These are phyloP conservation scores for Colletotrichum simmondsii DNA, from an alignment of 2,329 filamentous ascomycete species.

Conservation along the genomic window DNA sequence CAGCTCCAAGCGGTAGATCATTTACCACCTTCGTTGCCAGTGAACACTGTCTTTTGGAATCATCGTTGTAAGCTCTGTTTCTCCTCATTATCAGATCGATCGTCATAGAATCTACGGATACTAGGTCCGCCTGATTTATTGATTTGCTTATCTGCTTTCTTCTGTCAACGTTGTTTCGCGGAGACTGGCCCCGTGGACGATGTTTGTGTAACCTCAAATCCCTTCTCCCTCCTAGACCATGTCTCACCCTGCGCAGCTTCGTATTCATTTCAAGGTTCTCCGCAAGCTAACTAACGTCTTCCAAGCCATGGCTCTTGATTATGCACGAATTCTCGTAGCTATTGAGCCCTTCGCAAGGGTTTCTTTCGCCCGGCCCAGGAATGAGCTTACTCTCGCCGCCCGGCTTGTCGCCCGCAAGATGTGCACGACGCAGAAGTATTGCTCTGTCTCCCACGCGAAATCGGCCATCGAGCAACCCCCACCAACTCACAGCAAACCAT, in stretches of 20 bases:
- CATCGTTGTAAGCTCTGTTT: neutral
- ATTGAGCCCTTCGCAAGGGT: neutral
- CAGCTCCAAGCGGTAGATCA: neutral
- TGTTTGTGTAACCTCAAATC: constrained; percentile 10
- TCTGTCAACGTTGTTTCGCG: constrained; percentile 16
- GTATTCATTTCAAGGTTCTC: constrained; percentile 12
- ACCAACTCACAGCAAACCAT: constrained; percentile 12
- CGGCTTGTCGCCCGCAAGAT: neutral
- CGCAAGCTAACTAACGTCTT: neutral
- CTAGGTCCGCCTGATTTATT: neutral
- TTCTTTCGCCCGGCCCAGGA: neutral
- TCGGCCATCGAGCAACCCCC: neutral
- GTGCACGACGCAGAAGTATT: neutral
- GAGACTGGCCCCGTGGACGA: neutral
- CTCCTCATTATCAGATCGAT: neutral
- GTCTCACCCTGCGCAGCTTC: neutral
- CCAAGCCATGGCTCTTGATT: neutral
- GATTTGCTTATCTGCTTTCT: neutral
- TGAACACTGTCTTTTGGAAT: neutral
- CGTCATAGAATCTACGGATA: neutral
- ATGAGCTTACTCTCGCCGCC: neutral
- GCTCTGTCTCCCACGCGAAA: neutral
- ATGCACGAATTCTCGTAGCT: neutral
- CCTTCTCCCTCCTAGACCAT: constrained; percentile 1
- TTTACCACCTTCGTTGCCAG: neutral